Conservation (phyloP, 352 stramenopile species). For the Globisporangium takayamanum region DNA sequence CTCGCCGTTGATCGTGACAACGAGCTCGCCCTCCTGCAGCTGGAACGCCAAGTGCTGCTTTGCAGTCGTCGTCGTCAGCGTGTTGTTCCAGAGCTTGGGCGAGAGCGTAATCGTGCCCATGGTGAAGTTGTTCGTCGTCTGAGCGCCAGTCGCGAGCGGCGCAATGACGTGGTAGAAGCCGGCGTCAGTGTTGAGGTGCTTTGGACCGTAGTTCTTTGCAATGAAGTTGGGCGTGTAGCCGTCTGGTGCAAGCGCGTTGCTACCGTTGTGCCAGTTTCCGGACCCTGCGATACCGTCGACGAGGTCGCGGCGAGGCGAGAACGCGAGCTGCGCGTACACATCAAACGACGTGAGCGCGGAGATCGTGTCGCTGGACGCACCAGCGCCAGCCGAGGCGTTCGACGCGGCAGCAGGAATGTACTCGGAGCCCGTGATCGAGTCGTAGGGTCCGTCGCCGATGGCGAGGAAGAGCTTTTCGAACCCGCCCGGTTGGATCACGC, state of each 20-base stretch:
- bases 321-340: constrained; percentile 39
- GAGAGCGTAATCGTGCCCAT: constrained; percentile 52
- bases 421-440: constrained; percentile 36
- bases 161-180: constrained; percentile 47
- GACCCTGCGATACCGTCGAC: constrained; percentile 34
- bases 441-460: constrained; percentile 31
- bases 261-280: constrained; percentile 49
- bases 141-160: constrained; percentile 32
- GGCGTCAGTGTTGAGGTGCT: constrained; percentile 49
- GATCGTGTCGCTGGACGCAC: constrained; percentile 25
- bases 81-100: constrained; percentile 35
- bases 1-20: constrained; percentile 31
- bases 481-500: constrained; percentile 43
- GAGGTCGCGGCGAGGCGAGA: constrained; percentile 31
- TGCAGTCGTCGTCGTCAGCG: constrained; percentile 25
- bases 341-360: constrained; percentile 38
- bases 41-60: constrained; percentile 46
- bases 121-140: constrained; percentile 51
- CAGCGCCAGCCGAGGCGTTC: constrained; percentile 23
- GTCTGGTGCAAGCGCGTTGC: constrained; percentile 34
- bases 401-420: constrained; percentile 30
- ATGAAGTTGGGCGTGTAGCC: constrained; percentile 43
- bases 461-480: constrained; percentile 53
- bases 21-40: constrained; percentile 40
- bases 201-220: constrained; percentile 48